Evolutionary conservation across 2,329 filamentous ascomycete genomes (phyloP).

Genomic region (Thelonectria discophora): DNA sequence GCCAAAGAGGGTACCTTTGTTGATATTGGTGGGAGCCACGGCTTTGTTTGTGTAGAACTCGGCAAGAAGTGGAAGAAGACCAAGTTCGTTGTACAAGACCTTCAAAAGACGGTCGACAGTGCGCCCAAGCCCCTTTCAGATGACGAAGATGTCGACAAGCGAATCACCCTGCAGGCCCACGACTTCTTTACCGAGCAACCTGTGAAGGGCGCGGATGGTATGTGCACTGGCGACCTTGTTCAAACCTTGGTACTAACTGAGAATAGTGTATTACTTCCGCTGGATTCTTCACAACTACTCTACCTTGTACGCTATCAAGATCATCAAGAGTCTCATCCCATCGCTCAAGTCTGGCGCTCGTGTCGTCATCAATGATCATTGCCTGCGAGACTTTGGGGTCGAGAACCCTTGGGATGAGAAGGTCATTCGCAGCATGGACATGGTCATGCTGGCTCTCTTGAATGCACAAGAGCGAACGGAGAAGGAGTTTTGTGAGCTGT

Average conservation of each 20-base stretch:
- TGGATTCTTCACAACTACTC: conserved; percentile 71
- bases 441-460: conserved; percentile 61
- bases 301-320: conserved; percentile 59
- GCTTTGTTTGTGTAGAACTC: conserved; percentile 65
- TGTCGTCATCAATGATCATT: conserved; percentile 58
- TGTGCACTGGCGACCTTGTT: conserved; percentile 18
- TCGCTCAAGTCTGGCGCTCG: conserved; percentile 64
- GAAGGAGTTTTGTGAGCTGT: conserved; percentile 56
- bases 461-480: conserved; percentile 62
- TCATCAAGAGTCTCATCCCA: conserved; percentile 61
- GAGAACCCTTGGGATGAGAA: conserved; percentile 58
- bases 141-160: conserved; percentile 49
- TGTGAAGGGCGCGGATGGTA: conserved; percentile 61
- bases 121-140: conserved; percentile 55
- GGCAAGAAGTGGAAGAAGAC: conserved; percentile 60
- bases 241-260: conserved; percentile 23
- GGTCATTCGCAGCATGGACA: conserved; percentile 59
- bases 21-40: conserved; percentile 67
- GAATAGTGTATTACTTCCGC: conserved; percentile 63
- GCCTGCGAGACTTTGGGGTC: conserved; percentile 50
- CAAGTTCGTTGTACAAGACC: conserved; percentile 65
- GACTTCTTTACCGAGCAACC: conserved; percentile 68
- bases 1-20: conserved; percentile 59
- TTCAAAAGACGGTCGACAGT: conserved; percentile 57
- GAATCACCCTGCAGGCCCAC: conserved; percentile 58